These are phyloP conservation scores for Saxophila tyrrhenica DNA, from an alignment of 495 filamentous ascomycete genomes.

Conservation along the genomic window DNA sequence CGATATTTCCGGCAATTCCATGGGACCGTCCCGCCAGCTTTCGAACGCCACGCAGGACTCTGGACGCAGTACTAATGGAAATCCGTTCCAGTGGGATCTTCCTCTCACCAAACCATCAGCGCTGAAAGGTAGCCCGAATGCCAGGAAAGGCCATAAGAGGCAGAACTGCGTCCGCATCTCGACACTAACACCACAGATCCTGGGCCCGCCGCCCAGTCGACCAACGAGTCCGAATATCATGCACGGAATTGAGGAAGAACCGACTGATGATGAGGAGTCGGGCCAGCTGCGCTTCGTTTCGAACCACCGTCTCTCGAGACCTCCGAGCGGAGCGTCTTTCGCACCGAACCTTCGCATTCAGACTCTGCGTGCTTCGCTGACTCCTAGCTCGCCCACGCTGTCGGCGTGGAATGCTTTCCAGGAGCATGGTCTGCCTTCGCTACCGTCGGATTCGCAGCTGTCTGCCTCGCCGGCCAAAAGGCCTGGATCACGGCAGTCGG, in stretches of 20 bases:
- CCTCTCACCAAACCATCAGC: constrained; percentile 18
- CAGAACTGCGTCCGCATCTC: constrained; percentile 24
- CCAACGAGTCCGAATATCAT: constrained; percentile 24
- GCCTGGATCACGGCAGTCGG: background rate
- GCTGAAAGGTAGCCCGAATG: constrained; percentile 22
- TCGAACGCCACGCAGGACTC: constrained; percentile 13
- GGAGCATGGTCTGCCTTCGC: constrained; percentile 6
- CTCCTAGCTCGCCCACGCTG: constrained; percentile 24
- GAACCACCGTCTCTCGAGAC: constrained; percentile 14
- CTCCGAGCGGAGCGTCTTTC: constrained; percentile 20
- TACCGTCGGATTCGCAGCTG: constrained; percentile 6
- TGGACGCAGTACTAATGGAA: constrained; percentile 18
- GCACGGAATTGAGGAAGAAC: constrained; percentile 25
- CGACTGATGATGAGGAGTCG: constrained; percentile 5
- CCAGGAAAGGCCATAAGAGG: constrained; percentile 20
- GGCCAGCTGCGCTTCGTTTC: background rate
- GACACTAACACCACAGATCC: constrained; percentile 24
- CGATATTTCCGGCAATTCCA: constrained; percentile 15
- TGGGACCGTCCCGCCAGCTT: constrained; percentile 10
- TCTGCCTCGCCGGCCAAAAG: background rate
- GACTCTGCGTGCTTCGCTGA: constrained; percentile 22
- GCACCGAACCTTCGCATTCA: constrained; percentile 11
- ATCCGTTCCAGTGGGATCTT: constrained; percentile 23
- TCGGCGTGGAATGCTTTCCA: constrained; percentile 17
- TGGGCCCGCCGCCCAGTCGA: constrained; percentile 22